Evolutionary conservation across 1,139 yeast species (phyloP).

Genomic region (Debaryomyces nepalensis): DNA sequence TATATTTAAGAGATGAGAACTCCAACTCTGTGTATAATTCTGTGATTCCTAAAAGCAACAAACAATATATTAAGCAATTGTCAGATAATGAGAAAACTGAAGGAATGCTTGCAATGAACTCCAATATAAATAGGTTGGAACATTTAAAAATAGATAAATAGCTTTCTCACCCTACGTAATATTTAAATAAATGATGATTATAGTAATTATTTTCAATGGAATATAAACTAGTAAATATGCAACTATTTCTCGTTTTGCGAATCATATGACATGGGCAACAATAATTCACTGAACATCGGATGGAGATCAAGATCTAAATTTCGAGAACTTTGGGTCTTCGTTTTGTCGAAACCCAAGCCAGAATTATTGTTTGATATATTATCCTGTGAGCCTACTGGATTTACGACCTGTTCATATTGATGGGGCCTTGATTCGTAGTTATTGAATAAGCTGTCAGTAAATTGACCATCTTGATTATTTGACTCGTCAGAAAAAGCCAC

Average conservation of each 20-base stretch:
- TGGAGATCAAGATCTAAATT: constrained; percentile 13
- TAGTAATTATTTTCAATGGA: background rate
- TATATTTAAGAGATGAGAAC: constrained; percentile 66
- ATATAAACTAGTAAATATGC: background rate
- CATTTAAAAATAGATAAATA: constrained; percentile 29
- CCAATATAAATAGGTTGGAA: constrained; percentile 41
- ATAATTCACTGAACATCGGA: constrained; percentile 18
- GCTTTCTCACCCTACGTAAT: background rate
- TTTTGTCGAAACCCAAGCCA: background rate
- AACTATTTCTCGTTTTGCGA: constrained; percentile 11
- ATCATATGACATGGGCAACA: constrained; percentile 18
- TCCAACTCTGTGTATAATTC: constrained; percentile 33
- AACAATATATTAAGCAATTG: constrained; percentile 21
- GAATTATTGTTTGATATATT: background rate
- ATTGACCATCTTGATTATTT: background rate
- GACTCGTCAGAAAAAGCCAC: constrained; percentile 1
- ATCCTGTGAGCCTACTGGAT: background rate
- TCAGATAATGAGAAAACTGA: constrained; percentile 22
- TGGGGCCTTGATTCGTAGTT: background rate
- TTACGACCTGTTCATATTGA: constrained; percentile 1
- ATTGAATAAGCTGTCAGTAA: background rate
- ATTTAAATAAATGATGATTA: background rate
- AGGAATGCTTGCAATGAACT: constrained; percentile 32
- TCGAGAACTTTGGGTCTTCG: constrained; percentile 7
- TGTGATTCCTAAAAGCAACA: constrained; percentile 26